Evolutionary conservation across 2,329 filamentous ascomycete species (phyloP).

Genomic region (Pseudovirgaria hyperparasitica): DNA sequence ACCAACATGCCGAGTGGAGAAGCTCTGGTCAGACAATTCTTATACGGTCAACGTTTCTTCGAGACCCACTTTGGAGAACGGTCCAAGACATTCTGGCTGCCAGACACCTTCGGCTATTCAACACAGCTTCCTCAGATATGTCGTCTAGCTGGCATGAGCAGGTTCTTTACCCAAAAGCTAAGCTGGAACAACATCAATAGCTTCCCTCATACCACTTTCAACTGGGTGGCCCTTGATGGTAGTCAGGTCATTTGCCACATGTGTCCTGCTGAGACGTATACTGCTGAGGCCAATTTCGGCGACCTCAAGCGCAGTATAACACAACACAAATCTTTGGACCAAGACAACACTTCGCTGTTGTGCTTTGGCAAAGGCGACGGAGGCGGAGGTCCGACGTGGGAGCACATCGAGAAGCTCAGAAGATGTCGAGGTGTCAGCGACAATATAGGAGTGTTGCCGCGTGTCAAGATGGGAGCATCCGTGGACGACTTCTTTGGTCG

Average conservation of each 20-base stretch:
- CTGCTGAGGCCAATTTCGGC: conserved; percentile 84
- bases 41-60: conserved; percentile 92
- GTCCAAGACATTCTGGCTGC: conserved; percentile 89
- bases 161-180: conserved; percentile 95
- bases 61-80: conserved; percentile 84
- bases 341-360: conserved; percentile 78
- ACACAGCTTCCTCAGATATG: conserved; percentile 89
- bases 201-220: conserved; percentile 97
- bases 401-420: conserved; percentile 88
- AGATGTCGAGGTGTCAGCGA: conserved; percentile 87
- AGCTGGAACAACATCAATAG: conserved; percentile 99
- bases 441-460: conserved; percentile 67
- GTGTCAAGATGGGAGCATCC: conserved; percentile 75
- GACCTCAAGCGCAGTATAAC: conserved; percentile 81
- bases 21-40: conserved; percentile 82
- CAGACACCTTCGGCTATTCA: conserved; percentile 96
- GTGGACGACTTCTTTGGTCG: conserved; percentile 91
- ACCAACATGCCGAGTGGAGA: conserved; percentile 96
- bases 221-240: conserved; percentile 92
- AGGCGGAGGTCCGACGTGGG: conserved; percentile 85
- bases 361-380: conserved; percentile 97
- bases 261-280: conserved; percentile 92
- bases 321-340: conserved; percentile 91
- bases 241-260: conserved; percentile 97
- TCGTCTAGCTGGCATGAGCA: conserved; percentile 84